A percentile compares a stretch with the other conserved stretches of the same genome.
Evolutionary conservation across 495 filamentous ascomycete genomes (phyloP).

Genomic region (Neurospora tetraspora): DNA sequence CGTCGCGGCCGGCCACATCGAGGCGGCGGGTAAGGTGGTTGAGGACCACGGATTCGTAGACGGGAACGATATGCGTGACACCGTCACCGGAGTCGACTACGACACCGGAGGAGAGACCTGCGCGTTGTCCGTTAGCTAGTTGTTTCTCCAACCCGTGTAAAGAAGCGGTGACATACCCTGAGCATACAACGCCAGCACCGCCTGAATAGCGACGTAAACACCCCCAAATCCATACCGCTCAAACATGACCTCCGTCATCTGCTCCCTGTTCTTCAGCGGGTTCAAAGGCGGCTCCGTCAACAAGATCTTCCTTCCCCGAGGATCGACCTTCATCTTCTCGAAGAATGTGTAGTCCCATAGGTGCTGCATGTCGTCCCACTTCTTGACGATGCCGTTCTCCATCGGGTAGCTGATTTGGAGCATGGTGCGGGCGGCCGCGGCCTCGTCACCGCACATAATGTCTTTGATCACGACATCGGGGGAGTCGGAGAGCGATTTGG

Average conservation of each 20-base stretch:
- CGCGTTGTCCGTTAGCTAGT: neutral
- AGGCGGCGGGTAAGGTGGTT: slow-evolving; percentile 91
- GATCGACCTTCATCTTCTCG: slow-evolving; percentile 91
- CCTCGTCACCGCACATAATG: slow-evolving; percentile 99
- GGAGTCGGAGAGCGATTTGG: slow-evolving; percentile 36
- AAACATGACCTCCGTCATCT: slow-evolving; percentile 99
- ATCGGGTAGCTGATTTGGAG: slow-evolving; percentile 98
- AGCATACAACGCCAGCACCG: slow-evolving; percentile 92
- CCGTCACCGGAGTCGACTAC: slow-evolving; percentile 97
- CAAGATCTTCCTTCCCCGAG: slow-evolving; percentile 89
- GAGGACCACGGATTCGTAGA: slow-evolving; percentile 93
- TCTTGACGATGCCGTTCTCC: slow-evolving; percentile 99
- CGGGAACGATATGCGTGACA: slow-evolving; percentile 96
- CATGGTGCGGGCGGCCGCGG: slow-evolving; percentile 88
- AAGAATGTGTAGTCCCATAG: slow-evolving; percentile 98
- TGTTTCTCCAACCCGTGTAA: neutral
- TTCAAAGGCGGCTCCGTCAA: slow-evolving; percentile 98
- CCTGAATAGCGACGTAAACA: slow-evolving; percentile 97
- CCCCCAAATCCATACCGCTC: slow-evolving; percentile 93
- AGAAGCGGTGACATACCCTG: slow-evolving; percentile 51
- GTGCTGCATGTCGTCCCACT: slow-evolving; percentile 99
- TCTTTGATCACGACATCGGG: slow-evolving; percentile 60
- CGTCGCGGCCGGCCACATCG: slow-evolving; percentile 93
- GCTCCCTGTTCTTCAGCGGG: slow-evolving; percentile 85
- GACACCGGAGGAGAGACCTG: slow-evolving; percentile 87